Evolutionary conservation across 441 rosid species (phyloP), one percentile per base, ranked within the genome.

Genomic region (Cnidoscolus chayamansa): DNA sequence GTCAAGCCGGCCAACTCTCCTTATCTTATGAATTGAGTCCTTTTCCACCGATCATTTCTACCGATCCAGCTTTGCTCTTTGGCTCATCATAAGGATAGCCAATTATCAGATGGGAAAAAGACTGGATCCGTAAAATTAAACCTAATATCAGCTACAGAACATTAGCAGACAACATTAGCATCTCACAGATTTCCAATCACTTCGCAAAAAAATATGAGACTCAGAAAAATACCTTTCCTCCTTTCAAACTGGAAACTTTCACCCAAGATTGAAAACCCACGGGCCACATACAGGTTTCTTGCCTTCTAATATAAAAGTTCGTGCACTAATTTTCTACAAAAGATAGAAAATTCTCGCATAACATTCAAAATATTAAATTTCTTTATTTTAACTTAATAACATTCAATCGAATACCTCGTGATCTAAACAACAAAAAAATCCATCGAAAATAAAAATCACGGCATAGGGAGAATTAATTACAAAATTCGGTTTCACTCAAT

Each of bases 401-500:
- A 47, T 48, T 5, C 3, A 65, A 65, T 9, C 20, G 9, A 65
- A 65, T 13, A 45, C 32, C 43, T 11, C 15, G 10, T 10, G 17
- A 49, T 37, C 62, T 10, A 61, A 32, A 32, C 60, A 59, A 25
- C 25, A 10, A 3, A 31, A 40, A 40, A 55, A 30, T 1, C 13
- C 47, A 13, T 11, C 0, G 25, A 25, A 25, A 25, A 25, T 25
- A 25, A 30, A 32, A 50, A 47, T 17, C 0, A 19, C 7, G 15
- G 11, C 16, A 3, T n/a, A 48, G 20, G 7, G 56, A 1, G 32
- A 43, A 2, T n/a, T 13, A 3, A 67, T 31, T 9, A 61, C 75
- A 80, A 89, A 88, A 0, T 2, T 16, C 48, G 17, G 16, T 7
- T 32, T 31, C 30, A 25, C 1, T 17, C 7, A 2, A 50, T 30